Conservation (phyloP, 768 basidiomycete species). For the Russula griseocarnosa region DNA sequence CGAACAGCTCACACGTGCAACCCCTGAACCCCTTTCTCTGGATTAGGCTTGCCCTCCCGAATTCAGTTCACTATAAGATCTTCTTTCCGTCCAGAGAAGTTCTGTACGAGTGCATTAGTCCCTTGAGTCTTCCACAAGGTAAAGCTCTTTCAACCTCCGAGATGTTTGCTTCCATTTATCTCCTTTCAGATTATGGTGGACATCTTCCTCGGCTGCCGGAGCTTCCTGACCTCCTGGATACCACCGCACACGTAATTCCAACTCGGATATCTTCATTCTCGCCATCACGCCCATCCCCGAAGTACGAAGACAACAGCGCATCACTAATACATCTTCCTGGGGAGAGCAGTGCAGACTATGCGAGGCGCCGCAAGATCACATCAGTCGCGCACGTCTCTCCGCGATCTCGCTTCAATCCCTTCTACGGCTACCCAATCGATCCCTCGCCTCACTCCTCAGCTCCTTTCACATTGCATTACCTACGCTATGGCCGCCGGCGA, state of each 20-base stretch:
- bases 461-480: constrained; percentile 39
- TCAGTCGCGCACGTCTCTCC: constrained; percentile 39
- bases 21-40: constrained; percentile 9
- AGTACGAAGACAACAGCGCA: constrained; percentile 6
- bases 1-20: background rate
- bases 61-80: constrained; percentile 54
- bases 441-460: constrained; percentile 33
- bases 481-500: constrained; percentile 60
- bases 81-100: constrained; percentile 60
- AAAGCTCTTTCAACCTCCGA: constrained; percentile 19
- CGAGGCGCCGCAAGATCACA: constrained; percentile 20
- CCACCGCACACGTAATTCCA: background rate
- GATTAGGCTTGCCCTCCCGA: constrained; percentile 59
- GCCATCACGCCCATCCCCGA: constrained; percentile 13
- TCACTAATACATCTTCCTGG: background rate
- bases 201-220: constrained; percentile 47
- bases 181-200: constrained; percentile 62
- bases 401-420: constrained; percentile 64
- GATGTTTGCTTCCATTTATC: constrained; percentile 28
- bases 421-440: constrained; percentile 64
- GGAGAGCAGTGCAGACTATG: background rate
- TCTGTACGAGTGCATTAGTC: constrained; percentile 52
- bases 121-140: constrained; percentile 59
- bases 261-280: constrained; percentile 7
- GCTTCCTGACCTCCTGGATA: constrained; percentile 41